Base-by-base conservation (phyloP, 2,329 filamentous ascomycete genomes). In the Exophiala oligosperma region DNA sequence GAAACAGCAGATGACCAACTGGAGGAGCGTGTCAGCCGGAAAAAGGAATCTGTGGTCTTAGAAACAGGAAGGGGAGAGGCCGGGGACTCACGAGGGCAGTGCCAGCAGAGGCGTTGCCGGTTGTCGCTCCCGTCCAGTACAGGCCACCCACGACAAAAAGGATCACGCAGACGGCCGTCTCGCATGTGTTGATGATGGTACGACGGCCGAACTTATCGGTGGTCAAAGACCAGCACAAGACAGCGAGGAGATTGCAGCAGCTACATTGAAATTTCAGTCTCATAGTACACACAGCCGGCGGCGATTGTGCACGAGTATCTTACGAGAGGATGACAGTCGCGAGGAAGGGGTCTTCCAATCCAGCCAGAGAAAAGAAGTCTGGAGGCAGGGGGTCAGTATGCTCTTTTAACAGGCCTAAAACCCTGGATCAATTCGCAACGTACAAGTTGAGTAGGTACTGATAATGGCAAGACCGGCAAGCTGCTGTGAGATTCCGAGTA, bases 291-390 rank as follows among this genome's bases (percentile, higher is more conserved):
- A 17, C 17, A 17, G 17, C 17, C 17, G 17, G 17, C 17, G 17
- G 17, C 17, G 17, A 17, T 17, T 17, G 17, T 17, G 17, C 17
- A 17, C 17, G 17, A 17, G 21, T 26, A 4, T 11, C 43, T 47
- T 21, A 47, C 43, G 12, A n/a, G 12, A 47, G 43, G 28, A 47
- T 47, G 43, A 47, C 43, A 4, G 43, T 24, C 4, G 7, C 6
- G 12, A 47, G 21, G 21, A 47, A 47, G 41, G 55, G 63, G 38
- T 62, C 61, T 1, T 49, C 46, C 12, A 65, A 17, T 11, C 63
- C 59, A 7, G 63, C 61, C 14, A 64, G 61, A 55, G 59, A 59
- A 38, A 65, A 65, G 53, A 65, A 65, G n/a, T 65, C 43, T 47
- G n/a, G 6, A n/a, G 2, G 28, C 17, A 17, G 17, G 17, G 17